Conservation (phyloP, 306 rosid species). For the Pterocarpus macrocarpus region DNA sequence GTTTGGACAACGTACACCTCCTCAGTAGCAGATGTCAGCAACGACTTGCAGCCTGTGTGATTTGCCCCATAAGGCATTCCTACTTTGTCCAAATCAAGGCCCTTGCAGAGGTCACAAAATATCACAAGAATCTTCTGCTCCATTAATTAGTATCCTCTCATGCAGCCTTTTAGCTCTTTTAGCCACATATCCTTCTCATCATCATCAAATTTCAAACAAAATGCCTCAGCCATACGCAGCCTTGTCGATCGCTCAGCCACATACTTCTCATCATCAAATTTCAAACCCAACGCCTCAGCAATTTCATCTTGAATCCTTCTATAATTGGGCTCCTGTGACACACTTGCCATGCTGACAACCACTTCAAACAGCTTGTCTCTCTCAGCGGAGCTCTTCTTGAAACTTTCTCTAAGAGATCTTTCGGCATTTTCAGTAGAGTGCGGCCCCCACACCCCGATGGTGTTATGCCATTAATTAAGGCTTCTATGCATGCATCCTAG, state of each 20-base stretch:
- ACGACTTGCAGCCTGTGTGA: slow-evolving; percentile 3
- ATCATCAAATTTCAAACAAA: not conserved
- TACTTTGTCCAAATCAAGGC: slow-evolving; percentile 12
- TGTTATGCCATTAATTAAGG: not conserved
- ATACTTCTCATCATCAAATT: not conserved
- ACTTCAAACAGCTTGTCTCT: not conserved
- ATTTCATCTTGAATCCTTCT: not conserved
- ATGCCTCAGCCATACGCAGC: not conserved
- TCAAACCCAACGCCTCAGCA: not conserved
- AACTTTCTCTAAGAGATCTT: not conserved
- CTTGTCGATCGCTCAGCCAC: not conserved
- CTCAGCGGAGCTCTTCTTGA: not conserved
- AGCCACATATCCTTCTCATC: not conserved
- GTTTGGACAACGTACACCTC: not conserved
- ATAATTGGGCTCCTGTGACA: not conserved
- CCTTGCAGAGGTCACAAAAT: not conserved
- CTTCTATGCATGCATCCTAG: no score
- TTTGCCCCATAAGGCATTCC: slow-evolving; percentile 18
- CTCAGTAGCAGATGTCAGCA: not conserved
- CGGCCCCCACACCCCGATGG: not conserved
- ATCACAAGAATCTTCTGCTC: not conserved
- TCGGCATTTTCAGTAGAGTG: not conserved
- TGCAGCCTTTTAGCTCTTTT: not conserved
- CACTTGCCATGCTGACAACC: not conserved
- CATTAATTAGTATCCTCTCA: not conserved